Evolutionary conservation across 2,329 filamentous ascomycete species (phyloP), one percentile per base, ranked within the genome.

Genomic region (Juglanconis sp.): DNA sequence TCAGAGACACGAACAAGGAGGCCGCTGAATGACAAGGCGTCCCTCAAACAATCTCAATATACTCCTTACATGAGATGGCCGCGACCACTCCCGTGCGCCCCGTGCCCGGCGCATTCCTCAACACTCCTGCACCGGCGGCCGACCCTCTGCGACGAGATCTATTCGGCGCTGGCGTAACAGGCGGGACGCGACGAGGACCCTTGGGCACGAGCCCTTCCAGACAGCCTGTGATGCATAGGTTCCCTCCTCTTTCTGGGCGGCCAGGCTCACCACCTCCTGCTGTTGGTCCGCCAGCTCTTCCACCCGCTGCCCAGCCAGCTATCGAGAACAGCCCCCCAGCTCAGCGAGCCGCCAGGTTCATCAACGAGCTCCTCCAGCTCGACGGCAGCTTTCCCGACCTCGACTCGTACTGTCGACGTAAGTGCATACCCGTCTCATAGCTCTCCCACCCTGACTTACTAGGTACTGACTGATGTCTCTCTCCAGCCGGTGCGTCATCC

Each of bases 301-400:
- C 40, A 36, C 48, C 40, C 10, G 47, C 47, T 3, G 34, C 50
- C 15, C 62, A 81, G 64, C 74, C 77, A 57, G 79, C 81, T 62
- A 72, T 70, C 10, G 76, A 78, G 48, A 73, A 76, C 60, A 70
- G 61, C 7, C 86, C 85, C 49, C 89, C 90, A 0, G 83, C 96
- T 62, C 84, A 90, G 66, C 90, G 91, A 74, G 95, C 92, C 24
- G 91, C 92, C 51, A 83, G 82, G 65, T 93, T 90, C 24, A 88
- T 99, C 73, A 96, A 96, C 74, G 84, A 87, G 65, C 88, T 90
- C 49, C 78, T 98, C 49, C 81, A 85, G 61, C 80, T 83, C 61
- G 94, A 98, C 70, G 86, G 87, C 68, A 86, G 86, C 70, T 99
- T 92, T 70, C 93, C 93, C 6, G 91, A 96, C 65, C 79, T 99